Evolutionary conservation across 306 rosid genomes (phyloP).

Genomic region (Citrullus mucosospermus): DNA sequence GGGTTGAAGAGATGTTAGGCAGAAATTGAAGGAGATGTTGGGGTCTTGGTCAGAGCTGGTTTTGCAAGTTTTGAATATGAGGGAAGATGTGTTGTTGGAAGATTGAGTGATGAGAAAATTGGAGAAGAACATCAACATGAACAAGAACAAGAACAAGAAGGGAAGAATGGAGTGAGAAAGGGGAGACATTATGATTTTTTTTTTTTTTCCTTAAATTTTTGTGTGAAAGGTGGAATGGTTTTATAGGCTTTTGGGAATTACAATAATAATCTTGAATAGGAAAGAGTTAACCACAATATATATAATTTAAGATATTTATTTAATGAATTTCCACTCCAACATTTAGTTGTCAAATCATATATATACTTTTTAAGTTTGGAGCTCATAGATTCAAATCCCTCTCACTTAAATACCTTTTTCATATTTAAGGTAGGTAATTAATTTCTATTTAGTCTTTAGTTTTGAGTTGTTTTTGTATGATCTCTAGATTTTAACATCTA

Average conservation of each 20-base stretch:
- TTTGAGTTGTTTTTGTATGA: too few species aligned
- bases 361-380: too few species aligned
- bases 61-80: conserved; percentile 7
- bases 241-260: neutral
- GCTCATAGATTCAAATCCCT: too few species aligned
- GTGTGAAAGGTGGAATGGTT: neutral
- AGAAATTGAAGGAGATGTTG: conserved; percentile 11
- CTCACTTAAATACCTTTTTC: too few species aligned
- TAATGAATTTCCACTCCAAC: neutral
- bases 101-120: neutral
- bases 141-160: neutral
- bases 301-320: neutral
- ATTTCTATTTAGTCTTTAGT: too few species aligned
- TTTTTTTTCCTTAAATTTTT: too few species aligned
- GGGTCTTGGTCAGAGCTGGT: neutral
- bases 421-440: too few species aligned
- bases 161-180: neutral
- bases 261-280: neutral
- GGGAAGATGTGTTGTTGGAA: neutral
- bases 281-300: neutral
- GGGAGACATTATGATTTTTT: neutral
- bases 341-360: too few species aligned
- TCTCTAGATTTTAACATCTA: too few species aligned
- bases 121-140: neutral
- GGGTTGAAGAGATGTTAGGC: conserved; percentile 10